These are phyloP conservation scores for Brachypodium distachyon DNA, from an alignment of 202 grass and related monocot genomes.

Conservation along the genomic window DNA sequence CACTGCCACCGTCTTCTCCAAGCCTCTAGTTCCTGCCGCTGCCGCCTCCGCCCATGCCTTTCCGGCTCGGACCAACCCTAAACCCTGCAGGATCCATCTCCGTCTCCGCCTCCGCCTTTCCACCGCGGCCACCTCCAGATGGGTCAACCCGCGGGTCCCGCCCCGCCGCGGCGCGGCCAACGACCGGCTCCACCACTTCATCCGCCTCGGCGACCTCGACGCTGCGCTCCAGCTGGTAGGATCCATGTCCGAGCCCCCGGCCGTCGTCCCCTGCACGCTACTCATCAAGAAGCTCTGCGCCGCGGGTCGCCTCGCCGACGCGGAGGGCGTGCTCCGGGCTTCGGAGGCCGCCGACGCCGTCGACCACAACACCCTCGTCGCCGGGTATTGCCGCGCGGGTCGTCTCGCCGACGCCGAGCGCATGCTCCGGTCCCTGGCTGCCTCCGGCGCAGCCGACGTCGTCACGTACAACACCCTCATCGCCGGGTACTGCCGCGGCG, in stretches of 20 bases:
- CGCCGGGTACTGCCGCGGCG: conserved; percentile 20
- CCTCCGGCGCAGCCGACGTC: conserved; percentile 20
- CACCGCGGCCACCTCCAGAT: not conserved
- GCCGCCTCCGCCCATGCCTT: not conserved
- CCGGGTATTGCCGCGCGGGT: conserved; percentile 15
- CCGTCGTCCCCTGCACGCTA: not conserved
- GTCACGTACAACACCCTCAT: conserved; percentile 27
- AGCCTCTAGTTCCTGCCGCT: not conserved
- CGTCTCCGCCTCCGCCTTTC: not conserved
- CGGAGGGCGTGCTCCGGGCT: not conserved
- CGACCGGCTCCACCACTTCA: not conserved
- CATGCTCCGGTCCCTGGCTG: conserved; percentile 15
- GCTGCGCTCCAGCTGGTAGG: not conserved
- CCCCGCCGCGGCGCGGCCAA: not conserved
- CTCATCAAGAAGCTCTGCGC: conserved; percentile 14
- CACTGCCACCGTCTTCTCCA: not conserved
- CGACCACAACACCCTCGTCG: conserved; percentile 9
- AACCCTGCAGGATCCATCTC: not conserved
- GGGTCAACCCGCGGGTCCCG: not conserved
- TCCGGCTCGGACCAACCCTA: not conserved
- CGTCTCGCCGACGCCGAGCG: not conserved
- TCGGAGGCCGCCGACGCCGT: not conserved
- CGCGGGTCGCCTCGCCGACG: not conserved
- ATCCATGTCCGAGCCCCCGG: not conserved
- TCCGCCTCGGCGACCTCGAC: not conserved